These are phyloP conservation scores for Aquilaria sinensis DNA, from an alignment of 345 rosid genomes.

Conservation along the genomic window DNA sequence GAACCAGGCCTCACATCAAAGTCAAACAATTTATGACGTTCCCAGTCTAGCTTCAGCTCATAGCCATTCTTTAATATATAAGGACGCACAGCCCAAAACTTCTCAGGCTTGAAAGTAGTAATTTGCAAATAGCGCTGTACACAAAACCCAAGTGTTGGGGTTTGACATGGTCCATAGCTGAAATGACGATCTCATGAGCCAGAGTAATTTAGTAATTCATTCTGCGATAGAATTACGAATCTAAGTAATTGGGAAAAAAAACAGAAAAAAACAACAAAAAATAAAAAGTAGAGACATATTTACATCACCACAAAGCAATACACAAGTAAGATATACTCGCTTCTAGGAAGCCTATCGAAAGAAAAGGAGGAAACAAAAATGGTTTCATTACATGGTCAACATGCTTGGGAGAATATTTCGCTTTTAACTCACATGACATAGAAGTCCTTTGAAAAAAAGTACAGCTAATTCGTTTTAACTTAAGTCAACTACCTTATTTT, in stretches of 20 bases:
- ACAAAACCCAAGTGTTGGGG: slow-evolving; percentile 96
- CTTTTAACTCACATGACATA: no score
- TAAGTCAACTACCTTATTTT: no score
- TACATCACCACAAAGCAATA: not conserved
- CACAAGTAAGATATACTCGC: no score
- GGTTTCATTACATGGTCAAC: no score
- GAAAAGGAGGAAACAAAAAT: no score
- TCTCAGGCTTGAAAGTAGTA: slow-evolving; percentile 83
- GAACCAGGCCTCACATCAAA: slow-evolving; percentile 52
- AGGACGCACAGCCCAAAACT: slow-evolving; percentile 75
- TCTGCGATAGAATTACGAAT: no score
- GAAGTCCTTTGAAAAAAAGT: no score
- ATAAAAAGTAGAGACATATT: not conserved
- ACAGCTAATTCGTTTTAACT: no score
- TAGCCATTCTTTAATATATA: slow-evolving; percentile 53
- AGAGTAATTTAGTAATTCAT: slow-evolving; percentile 6
- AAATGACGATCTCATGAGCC: slow-evolving; percentile 24
- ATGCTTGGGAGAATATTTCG: no score
- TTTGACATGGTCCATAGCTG: slow-evolving; percentile 98
- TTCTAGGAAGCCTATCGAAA: no score
- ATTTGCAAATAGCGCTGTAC: slow-evolving; percentile 91
- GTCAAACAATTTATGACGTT: slow-evolving; percentile 79
- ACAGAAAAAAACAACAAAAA: not conserved
- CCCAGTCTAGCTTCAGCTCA: slow-evolving; percentile 93
- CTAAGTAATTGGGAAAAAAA: not conserved